Evolutionary conservation across 257 asterid species (phyloP), one percentile per base, ranked within the genome.

Genomic region (Gynochthodes officinalis): DNA sequence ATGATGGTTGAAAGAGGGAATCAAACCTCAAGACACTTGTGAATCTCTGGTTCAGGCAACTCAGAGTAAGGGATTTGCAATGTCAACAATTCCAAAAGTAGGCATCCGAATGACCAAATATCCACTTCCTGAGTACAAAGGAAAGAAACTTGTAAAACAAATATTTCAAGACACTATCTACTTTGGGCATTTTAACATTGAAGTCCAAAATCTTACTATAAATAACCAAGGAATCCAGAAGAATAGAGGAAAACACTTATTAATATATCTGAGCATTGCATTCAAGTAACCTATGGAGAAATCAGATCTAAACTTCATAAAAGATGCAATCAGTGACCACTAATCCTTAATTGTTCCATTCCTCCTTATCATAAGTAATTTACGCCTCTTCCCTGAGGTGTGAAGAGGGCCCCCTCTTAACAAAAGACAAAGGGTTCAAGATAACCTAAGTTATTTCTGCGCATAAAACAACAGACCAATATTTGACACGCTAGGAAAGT

Each of bases 51-150:
- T 73, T 89, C 95, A 40, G 89, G 70, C 67, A 87, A 76, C 69
- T 76, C 91, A 30, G 76, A 71, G 77, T 87, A 92, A 28, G 98
- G 98, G 69, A 87, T 75, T 81, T 83, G 85, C 77, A 92, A 70
- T 18, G 98, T 92, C 68, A 90, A 78, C 81, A 92, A 66, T 81
- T 92, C 98, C 82, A 87, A 82, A 73, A 92, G 94, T 78, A 92
- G 72, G 66, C 98, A 92, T 27, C 98, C 98, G 62, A 88, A 90
- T 28, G 98, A 92, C 98, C 98, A 92, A 67, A 90, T 87, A 82
- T 92, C 96, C 84, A 86, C 98, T 81, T 86, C 95, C 98, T 92
- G 63, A 59, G 53, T 32, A 7, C 59, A 68, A 72, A 19, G 16
- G 11, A 74, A 52, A n/a, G 30, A 67, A 81, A 66, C 73, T 27